Conservation (phyloP, 2,329 filamentous ascomycete species). For the Venturiaceae sp. region DNA sequence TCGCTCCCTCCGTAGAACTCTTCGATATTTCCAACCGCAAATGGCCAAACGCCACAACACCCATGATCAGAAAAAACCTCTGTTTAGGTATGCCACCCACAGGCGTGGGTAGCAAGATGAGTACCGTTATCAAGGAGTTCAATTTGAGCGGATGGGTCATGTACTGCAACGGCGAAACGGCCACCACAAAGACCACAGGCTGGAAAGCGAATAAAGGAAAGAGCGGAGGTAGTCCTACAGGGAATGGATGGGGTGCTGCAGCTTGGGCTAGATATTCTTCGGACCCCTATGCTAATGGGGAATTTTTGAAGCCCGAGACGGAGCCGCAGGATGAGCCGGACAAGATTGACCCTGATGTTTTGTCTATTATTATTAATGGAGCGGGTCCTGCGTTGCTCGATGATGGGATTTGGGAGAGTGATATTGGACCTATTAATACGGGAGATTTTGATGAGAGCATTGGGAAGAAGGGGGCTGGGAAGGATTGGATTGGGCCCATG, state of each 20-base stretch:
- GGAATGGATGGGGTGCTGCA: not conserved
- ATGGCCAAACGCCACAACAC: not conserved
- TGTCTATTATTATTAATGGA: not conserved
- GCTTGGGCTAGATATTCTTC: no score
- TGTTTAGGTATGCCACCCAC: not conserved
- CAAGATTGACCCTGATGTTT: not conserved
- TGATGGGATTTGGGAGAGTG: not conserved
- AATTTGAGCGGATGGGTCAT: slow-evolving; percentile 53
- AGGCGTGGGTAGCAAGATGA: slow-evolving; percentile 33
- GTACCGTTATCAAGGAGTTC: slow-evolving; percentile 57
- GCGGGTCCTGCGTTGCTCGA: not conserved
- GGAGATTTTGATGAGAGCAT: not conserved
- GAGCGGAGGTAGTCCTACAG: not conserved
- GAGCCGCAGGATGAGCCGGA: not conserved
- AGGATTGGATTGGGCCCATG: not conserved
- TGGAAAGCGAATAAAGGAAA: not conserved
- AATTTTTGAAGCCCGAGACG: not conserved
- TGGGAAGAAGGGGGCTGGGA: not conserved
- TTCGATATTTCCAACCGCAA: not conserved
- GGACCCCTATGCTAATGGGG: no score
- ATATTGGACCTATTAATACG: not conserved
- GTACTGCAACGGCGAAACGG: slow-evolving; percentile 34
- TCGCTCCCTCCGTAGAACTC: no score
- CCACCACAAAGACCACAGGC: not conserved
- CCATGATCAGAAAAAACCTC: not conserved